Evolutionary conservation across 371 early-diverging fungal genomes (phyloP).

Genomic region (Zancudomyces culisetae): DNA sequence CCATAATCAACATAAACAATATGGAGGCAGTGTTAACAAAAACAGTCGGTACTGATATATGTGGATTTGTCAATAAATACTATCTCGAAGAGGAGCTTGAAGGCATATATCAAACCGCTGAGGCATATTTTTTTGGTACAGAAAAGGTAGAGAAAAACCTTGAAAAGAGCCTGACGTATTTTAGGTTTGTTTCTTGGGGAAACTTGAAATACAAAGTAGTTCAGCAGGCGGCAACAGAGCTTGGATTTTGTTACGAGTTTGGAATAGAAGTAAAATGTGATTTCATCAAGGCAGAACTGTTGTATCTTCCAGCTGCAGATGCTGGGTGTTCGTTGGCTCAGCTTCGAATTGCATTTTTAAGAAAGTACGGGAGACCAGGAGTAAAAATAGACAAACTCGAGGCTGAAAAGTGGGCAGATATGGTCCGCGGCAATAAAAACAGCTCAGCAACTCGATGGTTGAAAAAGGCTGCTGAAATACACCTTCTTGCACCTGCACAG

Average conservation of each 20-base stretch:
- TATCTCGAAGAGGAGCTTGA: background rate
- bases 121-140: background rate
- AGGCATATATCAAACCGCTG: background rate
- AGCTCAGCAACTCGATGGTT: conserved; percentile 34
- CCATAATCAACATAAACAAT: background rate
- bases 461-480: conserved; percentile 28
- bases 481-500: conserved; percentile 26
- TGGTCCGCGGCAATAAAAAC: conserved; percentile 19
- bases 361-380: conserved; percentile 53
- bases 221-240: conserved; percentile 7
- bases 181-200: background rate
- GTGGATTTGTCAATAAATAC: background rate
- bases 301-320: conserved; percentile 36
- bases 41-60: background rate
- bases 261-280: conserved; percentile 42
- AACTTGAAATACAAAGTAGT: background rate
- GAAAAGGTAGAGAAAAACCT: background rate
- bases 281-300: conserved; percentile 32
- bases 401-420: conserved; percentile 38
- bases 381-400: conserved; percentile 49
- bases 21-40: background rate
- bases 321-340: conserved; percentile 33
- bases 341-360: conserved; percentile 44
- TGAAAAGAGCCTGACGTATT: background rate
- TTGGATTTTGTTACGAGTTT: conserved; percentile 62